A percentile compares a stretch with the other conserved stretches of the same genome.
These are phyloP conservation scores for Xylaria sp. DNA, from an alignment of 495 filamentous ascomycete species.

Conservation along the genomic window DNA sequence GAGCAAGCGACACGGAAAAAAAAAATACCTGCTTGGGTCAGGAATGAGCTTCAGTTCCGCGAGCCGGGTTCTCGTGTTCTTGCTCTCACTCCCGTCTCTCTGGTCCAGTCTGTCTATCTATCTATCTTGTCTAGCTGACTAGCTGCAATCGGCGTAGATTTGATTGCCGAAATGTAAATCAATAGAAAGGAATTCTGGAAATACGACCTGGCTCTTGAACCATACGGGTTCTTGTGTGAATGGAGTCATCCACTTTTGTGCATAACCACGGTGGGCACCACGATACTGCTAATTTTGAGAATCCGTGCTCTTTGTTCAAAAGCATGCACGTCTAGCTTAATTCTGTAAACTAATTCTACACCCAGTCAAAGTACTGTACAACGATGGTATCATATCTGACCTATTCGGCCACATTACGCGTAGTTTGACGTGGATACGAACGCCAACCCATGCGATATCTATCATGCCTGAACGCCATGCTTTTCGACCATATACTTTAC, in stretches of 20 bases:
- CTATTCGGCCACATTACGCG: background rate
- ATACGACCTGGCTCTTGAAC: background rate
- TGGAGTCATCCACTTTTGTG: too few relatives aligned
- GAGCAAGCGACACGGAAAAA: background rate
- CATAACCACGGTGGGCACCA: too few relatives aligned
- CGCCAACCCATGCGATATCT: constrained; percentile 2
- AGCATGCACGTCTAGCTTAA: background rate
- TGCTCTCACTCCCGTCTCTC: background rate
- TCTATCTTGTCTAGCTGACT: background rate
- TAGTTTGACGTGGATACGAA: background rate
- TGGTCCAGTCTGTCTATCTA: background rate
- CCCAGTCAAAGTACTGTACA: background rate
- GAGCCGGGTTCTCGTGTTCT: constrained; percentile 19
- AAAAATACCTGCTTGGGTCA: background rate
- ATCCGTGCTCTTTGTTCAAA: background rate
- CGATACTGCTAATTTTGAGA: background rate
- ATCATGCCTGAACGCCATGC: constrained; percentile 29
- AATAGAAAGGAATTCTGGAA: constrained; percentile 10
- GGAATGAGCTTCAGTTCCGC: constrained; percentile 4
- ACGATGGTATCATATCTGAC: background rate
- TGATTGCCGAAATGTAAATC: background rate
- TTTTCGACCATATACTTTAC: constrained; percentile 38
- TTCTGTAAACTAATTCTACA: background rate
- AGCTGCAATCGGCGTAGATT: background rate
- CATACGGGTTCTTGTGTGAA: too few relatives aligned